Conservation (phyloP, 2,329 filamentous ascomycete genomes). For the Ustulina deusta region DNA sequence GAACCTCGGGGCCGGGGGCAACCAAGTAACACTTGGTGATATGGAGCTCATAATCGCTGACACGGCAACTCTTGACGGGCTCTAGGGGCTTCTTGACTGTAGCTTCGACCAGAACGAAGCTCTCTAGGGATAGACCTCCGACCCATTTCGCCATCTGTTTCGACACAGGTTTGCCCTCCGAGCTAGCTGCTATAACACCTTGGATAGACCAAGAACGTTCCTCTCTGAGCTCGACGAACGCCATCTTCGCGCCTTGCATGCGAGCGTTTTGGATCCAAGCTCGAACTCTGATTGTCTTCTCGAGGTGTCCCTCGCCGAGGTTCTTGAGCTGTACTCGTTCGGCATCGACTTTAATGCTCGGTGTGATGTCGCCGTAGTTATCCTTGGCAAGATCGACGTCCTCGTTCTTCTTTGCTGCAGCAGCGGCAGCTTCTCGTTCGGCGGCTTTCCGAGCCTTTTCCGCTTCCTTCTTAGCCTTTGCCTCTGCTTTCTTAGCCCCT, state of each 20-base stretch:
- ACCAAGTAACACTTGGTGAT: conserved; percentile 86
- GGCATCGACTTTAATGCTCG: conserved; percentile 68
- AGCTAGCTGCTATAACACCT: conserved; percentile 77
- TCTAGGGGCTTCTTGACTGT: conserved; percentile 84
- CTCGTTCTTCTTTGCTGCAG: conserved; percentile 75
- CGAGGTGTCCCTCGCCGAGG: conserved; percentile 73
- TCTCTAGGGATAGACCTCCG: conserved; percentile 79
- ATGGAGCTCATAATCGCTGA: conserved; percentile 86
- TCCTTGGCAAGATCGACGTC: conserved; percentile 76
- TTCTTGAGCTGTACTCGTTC: conserved; percentile 70
- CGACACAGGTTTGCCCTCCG: conserved; percentile 72
- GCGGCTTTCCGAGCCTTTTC: conserved; percentile 78
- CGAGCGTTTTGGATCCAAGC: conserved; percentile 89
- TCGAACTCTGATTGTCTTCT: conserved; percentile 79
- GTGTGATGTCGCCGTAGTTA: conserved; percentile 80
- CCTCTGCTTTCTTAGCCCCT: conserved; percentile 84
- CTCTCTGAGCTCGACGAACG: conserved; percentile 86
- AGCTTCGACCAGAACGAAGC: conserved; percentile 84
- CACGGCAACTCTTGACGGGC: conserved; percentile 86
- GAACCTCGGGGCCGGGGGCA: conserved; percentile 68
- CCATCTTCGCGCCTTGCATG: conserved; percentile 90
- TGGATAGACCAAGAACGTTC: conserved; percentile 83
- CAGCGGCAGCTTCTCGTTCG: conserved; percentile 79
- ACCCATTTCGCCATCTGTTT: conserved; percentile 97
- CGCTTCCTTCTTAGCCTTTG: conserved; percentile 89